phyloP scores from a whole-genome alignment of 1,284 basidiomycete species.

The Heimioporus punctisporus region DNA sequence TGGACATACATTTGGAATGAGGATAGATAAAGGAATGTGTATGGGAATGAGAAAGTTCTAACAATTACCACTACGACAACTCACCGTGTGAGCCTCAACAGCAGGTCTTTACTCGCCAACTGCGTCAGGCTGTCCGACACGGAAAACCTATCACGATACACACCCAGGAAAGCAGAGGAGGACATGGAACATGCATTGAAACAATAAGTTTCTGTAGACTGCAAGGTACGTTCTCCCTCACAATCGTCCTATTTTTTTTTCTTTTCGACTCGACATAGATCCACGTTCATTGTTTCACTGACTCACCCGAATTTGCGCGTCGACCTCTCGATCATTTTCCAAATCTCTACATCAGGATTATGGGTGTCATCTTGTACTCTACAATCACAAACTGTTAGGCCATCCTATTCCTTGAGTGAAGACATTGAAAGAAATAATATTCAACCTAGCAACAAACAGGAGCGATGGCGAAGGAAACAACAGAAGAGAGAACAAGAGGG shows the following conservation, averaged over 20 bases:
- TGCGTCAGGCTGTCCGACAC: constrained; percentile 64
- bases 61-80: constrained; percentile 81
- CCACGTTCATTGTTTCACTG: constrained; percentile 83
- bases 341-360: constrained; percentile 81
- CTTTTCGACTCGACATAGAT: constrained; percentile 43
- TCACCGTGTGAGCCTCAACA: constrained; percentile 72
- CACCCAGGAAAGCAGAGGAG: constrained; percentile 78
- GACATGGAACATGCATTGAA: constrained; percentile 80
- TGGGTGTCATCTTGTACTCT: constrained; percentile 83
- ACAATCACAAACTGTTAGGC: no score
- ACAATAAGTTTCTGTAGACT: constrained; percentile 66
- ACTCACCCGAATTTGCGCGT: constrained; percentile 70
- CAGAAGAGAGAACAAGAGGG: no score
- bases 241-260: not conserved
- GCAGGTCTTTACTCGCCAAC: constrained; percentile 65
- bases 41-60: no score
- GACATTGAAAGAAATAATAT: no score
- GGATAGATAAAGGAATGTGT: no score
- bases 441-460: no score
- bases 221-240: constrained; percentile 45
- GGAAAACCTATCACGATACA: constrained; percentile 80
- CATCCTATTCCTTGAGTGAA: no score
- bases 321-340: constrained; percentile 76
- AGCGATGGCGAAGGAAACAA: no score
- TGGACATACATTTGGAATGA: no score